Evolutionary conservation across 345 rosid species (phyloP).

Genomic region (Corchorus capsularis): DNA sequence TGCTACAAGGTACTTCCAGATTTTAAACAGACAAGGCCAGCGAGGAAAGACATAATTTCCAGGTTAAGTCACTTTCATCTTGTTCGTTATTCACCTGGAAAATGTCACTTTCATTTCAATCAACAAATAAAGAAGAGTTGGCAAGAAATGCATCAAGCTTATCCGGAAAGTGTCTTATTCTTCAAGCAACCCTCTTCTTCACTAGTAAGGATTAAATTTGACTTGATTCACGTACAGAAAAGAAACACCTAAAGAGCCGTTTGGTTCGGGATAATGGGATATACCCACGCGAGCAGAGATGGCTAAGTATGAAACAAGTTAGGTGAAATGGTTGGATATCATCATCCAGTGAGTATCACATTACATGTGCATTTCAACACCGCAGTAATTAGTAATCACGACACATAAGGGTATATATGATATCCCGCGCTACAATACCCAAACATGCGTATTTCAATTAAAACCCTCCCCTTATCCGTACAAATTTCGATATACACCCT

Average conservation of each 20-base stretch:
- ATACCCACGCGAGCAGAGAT: too few relatives aligned
- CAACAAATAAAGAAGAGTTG: background rate
- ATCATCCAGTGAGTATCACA: too few relatives aligned
- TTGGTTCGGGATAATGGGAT: too few relatives aligned
- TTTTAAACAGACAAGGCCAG: background rate
- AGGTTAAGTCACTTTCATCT: slow-evolving; percentile 8
- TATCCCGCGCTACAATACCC: too few relatives aligned
- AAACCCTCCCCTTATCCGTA: too few relatives aligned
- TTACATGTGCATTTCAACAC: too few relatives aligned
- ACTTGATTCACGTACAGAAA: background rate
- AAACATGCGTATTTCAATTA: background rate
- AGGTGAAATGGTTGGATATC: too few relatives aligned
- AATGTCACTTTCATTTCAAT: background rate
- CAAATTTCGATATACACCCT: too few relatives aligned
- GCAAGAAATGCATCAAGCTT: background rate
- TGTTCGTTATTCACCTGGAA: background rate
- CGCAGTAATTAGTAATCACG: too few relatives aligned
- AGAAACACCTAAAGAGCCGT: too few relatives aligned
- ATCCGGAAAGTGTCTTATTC: background rate
- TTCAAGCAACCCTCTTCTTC: background rate
- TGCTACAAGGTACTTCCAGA: background rate
- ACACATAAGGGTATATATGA: too few relatives aligned
- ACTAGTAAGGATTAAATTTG: background rate
- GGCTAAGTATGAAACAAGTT: too few relatives aligned
- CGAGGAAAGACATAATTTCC: slow-evolving; percentile 1